A percentile compares a stretch with the other conserved stretches of the same genome.
These are phyloP conservation scores for Catunica adiposa DNA, from an alignment of 2,329 filamentous ascomycete genomes.

Conservation along the genomic window DNA sequence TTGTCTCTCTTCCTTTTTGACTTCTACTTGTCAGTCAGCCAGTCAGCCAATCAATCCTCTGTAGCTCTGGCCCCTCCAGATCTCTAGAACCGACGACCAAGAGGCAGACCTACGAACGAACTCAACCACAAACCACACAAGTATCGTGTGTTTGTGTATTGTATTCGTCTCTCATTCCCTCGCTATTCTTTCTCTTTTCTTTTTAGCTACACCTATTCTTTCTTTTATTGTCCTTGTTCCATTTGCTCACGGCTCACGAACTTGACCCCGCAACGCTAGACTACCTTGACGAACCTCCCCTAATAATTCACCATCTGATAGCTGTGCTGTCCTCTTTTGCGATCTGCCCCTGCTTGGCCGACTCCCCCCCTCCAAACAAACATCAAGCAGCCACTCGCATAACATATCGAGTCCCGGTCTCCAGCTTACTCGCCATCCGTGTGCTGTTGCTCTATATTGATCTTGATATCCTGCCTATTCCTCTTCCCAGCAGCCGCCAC, in stretches of 20 bases:
- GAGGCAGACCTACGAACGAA: not conserved
- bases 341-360: not conserved
- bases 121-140: not conserved
- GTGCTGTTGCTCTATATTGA: not conserved
- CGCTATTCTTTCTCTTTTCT: too few relatives aligned
- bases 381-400: not conserved
- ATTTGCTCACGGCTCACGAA: slow-evolving; percentile 4
- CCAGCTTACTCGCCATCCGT: not conserved
- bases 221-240: slow-evolving; percentile 15
- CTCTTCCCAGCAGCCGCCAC: too few relatives aligned
- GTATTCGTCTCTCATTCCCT: not conserved
- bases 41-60: slow-evolving; percentile 1
- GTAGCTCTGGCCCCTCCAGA: slow-evolving; percentile 10
- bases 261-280: not conserved
- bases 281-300: slow-evolving; percentile 1
- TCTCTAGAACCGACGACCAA: slow-evolving; percentile 8
- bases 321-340: slow-evolving; percentile 12
- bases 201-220: slow-evolving; percentile 7
- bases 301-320: slow-evolving; percentile 6
- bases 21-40: not conserved
- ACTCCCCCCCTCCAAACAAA: too few relatives aligned
- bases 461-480: not conserved
- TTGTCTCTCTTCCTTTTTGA: not conserved
- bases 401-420: not conserved
- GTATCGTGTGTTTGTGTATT: not conserved